Evolutionary conservation across 306 rosid genomes (phyloP), one percentile per base, ranked within the genome.

Genomic region (Ammopiptanthus mongolicus): DNA sequence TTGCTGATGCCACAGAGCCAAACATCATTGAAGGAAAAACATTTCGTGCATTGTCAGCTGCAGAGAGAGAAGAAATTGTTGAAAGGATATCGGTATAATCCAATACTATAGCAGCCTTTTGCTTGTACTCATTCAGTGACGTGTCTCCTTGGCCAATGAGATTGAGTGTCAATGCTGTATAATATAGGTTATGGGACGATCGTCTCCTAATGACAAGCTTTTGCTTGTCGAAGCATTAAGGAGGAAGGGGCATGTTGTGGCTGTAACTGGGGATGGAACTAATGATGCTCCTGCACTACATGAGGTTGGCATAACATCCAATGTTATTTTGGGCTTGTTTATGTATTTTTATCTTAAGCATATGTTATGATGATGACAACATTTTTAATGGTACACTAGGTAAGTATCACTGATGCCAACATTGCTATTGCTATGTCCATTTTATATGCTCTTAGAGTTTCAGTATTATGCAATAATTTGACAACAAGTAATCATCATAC

Each of bases 251-350:
- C 91, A 86, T 47, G 89, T 93, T 74, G 97, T 93, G 80, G 98
- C 98, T 53, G 98, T 91, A 37, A 93, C 96, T 50, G 98, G 98
- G 68, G 97, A 93, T 79, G 98, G 98, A 81, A 89, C 98, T 21
- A 91, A 93, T 79, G 97, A 93, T 81, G 98, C 98, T 75, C 97
- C 97, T 15, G 98, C 98, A 33, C 79, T 93, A 8, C 97, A 93
- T 50, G 98, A 93, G 98, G 98, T 93, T 67, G 46, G 53, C 22
- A 19, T 65, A 10, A 51, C 23, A 33, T 76, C 58, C 47, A 25
- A 15, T 22, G 5, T 55, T 51, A 50, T 76, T 65, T 63, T 34
- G 31, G 65, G 48, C 62, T 29, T 39, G 3, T 12, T 11, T 6
- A 17, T 74, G 34, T 50, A 9, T 36, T 66, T 58, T 50, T 31